phyloP scores from a whole-genome alignment of 306 rosid genomes.

The Herpetospermum pedunculosum region DNA sequence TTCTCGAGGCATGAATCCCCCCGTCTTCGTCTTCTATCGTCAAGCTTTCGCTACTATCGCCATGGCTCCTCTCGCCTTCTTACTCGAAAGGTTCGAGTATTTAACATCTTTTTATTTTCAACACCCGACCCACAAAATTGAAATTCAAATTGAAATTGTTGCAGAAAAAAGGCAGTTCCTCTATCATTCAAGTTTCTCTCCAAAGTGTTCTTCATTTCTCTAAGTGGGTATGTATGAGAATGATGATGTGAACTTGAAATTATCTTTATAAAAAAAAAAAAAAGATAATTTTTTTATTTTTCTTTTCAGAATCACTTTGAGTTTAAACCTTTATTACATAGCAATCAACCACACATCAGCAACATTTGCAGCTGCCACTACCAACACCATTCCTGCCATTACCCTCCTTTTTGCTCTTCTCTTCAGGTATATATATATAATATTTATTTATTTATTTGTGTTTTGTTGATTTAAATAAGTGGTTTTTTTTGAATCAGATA shows the following conservation, averaged over 20 bases:
- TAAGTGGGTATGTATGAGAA: slow-evolving; percentile 68
- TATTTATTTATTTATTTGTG: too few relatives aligned
- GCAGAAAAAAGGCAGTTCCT: slow-evolving; percentile 52
- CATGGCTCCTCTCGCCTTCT: slow-evolving; percentile 64
- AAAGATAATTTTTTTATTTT: not conserved
- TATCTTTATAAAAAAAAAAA: too few relatives aligned
- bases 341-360: slow-evolving; percentile 74
- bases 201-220: slow-evolving; percentile 63
- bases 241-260: not conserved
- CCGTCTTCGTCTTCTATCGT: slow-evolving; percentile 78
- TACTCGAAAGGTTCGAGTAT: slow-evolving; percentile 71
- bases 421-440: slow-evolving; percentile 25
- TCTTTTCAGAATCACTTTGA: slow-evolving; percentile 47
- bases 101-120: too few relatives aligned
- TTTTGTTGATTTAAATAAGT: not conserved
- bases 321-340: slow-evolving; percentile 68
- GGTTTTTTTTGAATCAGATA: slow-evolving; percentile 25
- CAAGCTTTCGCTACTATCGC: slow-evolving; percentile 73
- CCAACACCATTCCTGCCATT: slow-evolving; percentile 70
- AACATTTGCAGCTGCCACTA: slow-evolving; percentile 82
- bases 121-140: too few relatives aligned
- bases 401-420: slow-evolving; percentile 62
- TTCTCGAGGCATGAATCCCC: slow-evolving; percentile 78
- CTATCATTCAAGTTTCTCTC: slow-evolving; percentile 45
- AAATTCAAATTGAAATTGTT: not conserved